Percentiles rank a stretch among this genome's conserved stretches.
phyloP scores from a whole-genome alignment of 441 rosid species.

The Gossypium gossypioides region DNA sequence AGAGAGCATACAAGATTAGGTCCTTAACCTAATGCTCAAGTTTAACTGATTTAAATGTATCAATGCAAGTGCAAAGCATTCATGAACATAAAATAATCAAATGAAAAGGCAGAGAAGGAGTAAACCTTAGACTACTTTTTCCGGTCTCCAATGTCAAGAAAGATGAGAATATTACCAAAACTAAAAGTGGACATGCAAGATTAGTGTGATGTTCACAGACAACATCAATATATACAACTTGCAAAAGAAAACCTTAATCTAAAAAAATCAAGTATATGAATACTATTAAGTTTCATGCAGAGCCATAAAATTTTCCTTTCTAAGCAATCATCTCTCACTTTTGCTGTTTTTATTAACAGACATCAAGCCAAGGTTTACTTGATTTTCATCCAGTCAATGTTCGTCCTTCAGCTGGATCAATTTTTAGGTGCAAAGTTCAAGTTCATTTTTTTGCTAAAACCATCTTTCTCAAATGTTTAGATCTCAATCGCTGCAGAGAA shows the following conservation, averaged over 20 bases:
- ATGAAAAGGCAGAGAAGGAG: neutral
- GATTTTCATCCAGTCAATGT: neutral
- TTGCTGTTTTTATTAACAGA: neutral
- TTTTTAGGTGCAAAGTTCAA: neutral
- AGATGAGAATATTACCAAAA: neutral
- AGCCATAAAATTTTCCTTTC: neutral
- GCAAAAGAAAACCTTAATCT: neutral
- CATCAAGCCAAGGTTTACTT: neutral
- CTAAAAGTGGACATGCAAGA: neutral
- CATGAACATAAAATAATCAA: neutral
- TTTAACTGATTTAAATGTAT: neutral
- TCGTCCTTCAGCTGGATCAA: neutral
- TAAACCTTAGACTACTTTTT: neutral
- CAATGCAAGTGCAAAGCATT: neutral
- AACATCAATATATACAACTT: neutral
- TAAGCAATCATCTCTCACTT: neutral
- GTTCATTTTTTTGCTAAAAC: neutral
- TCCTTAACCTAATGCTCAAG: constrained; percentile 1
- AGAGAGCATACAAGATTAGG: neutral
- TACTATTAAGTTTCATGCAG: neutral
- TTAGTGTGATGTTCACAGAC: neutral
- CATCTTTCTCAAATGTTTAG: neutral
- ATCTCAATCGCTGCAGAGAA: neutral
- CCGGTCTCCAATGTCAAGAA: neutral
- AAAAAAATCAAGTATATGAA: neutral